Conservation (phyloP, 495 filamentous ascomycete species). For the Aspergillus campestris region DNA sequence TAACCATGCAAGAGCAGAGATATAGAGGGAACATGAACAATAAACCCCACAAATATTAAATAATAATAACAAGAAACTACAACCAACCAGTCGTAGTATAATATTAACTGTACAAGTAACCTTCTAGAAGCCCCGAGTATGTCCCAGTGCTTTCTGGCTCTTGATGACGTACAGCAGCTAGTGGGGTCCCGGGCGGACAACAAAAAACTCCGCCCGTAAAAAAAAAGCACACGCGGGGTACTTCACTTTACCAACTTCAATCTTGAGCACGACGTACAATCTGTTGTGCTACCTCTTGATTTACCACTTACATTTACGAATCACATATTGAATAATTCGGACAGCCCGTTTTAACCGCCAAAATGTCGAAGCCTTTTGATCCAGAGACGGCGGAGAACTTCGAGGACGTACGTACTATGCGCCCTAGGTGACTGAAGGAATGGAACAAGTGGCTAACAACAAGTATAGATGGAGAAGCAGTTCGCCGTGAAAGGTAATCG, state of each 20-base stretch:
- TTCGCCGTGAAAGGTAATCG: constrained; percentile 90
- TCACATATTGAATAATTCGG: background rate
- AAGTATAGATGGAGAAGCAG: constrained; percentile 88
- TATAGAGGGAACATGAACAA: too few species aligned
- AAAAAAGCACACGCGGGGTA: constrained; percentile 29
- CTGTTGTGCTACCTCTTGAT: too few species aligned
- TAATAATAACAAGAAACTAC: too few species aligned
- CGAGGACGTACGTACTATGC: constrained; percentile 53
- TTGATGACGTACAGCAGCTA: constrained; percentile 21
- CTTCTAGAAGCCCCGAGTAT: too few species aligned
- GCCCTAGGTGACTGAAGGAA: background rate
- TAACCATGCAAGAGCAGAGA: too few species aligned
- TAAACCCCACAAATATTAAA: too few species aligned
- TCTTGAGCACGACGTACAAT: too few species aligned
- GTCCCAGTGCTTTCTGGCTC: too few species aligned
- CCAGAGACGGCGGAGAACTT: constrained; percentile 67
- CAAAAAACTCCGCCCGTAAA: constrained; percentile 24
- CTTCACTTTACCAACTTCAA: too few species aligned
- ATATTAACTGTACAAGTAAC: too few species aligned
- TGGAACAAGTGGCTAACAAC: constrained; percentile 15
- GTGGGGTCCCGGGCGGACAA: constrained; percentile 13
- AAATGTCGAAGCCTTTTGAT: constrained; percentile 48
- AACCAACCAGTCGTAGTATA: too few species aligned
- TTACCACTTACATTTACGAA: background rate
- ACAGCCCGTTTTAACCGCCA: constrained; percentile 7